A percentile compares a stretch with the other conserved stretches of the same genome.
Conservation (phyloP, 2,329 filamentous ascomycete genomes). For the Hymenoscyphus fructigenus region DNA sequence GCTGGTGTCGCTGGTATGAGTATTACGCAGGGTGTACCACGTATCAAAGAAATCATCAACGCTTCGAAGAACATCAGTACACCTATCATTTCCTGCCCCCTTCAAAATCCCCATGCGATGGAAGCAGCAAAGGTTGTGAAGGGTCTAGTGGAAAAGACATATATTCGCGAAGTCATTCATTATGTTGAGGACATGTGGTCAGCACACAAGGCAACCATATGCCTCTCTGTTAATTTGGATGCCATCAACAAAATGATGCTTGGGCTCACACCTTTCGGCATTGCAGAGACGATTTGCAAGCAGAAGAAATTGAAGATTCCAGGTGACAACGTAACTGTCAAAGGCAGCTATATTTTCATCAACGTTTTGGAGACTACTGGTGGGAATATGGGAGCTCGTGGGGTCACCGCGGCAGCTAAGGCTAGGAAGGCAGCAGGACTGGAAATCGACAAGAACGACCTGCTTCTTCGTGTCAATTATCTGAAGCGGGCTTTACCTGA, state of each 20-base stretch:
- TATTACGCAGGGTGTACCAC: conserved; percentile 97
- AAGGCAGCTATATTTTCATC: conserved; percentile 67
- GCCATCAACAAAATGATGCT: conserved; percentile 79
- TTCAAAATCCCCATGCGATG: conserved; percentile 73
- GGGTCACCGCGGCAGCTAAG: conserved; percentile 23
- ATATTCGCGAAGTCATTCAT: conserved; percentile 74
- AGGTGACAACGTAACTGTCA: conserved; percentile 62
- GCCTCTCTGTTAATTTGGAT: conserved; percentile 76
- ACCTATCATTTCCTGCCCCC: conserved; percentile 84
- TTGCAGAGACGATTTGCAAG: conserved; percentile 72
- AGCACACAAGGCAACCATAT: conserved; percentile 71
- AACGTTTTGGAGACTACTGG: conserved; percentile 59
- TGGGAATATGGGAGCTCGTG: conserved; percentile 36
- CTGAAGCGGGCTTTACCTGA: conserved; percentile 78
- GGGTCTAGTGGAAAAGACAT: conserved; percentile 92
- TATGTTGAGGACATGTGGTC: conserved; percentile 89
- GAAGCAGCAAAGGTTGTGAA: conserved; percentile 88
- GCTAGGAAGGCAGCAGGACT: conserved; percentile 36
- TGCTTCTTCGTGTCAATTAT: conserved; percentile 78
- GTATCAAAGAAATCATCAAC: conserved; percentile 99
- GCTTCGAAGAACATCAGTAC: conserved; percentile 92
- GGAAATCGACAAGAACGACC: conserved; percentile 57
- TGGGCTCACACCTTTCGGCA: conserved; percentile 71
- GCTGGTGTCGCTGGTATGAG: conserved; percentile 99
- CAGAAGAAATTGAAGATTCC: conserved; percentile 82